Conservation (phyloP, 139 green algal species). For the Micractinium sp. region DNA sequence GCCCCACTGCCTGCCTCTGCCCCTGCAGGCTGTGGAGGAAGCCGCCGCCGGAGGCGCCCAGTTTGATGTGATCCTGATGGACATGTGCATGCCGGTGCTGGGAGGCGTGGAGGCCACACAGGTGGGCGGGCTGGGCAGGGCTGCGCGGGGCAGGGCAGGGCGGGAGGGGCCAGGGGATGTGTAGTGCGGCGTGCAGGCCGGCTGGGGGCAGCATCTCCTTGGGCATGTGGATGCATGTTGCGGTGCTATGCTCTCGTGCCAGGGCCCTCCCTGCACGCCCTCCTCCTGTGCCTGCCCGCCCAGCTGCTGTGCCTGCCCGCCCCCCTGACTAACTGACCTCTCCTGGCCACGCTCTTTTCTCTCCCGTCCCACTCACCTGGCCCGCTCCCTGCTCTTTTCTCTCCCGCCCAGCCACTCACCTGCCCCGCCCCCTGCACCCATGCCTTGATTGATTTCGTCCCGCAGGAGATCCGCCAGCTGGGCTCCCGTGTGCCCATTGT, state of each 20-base stretch:
- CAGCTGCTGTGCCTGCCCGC: neutral
- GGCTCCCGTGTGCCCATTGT: slow-evolving; percentile 81
- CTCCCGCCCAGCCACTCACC: no score
- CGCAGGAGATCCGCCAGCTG: slow-evolving; percentile 60
- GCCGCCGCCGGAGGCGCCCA: neutral
- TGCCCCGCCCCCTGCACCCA: neutral
- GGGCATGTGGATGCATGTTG: no score
- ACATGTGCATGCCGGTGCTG: slow-evolving; percentile 95
- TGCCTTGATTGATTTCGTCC: neutral
- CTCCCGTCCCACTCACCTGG: neutral
- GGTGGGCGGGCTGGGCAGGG: slow-evolving; percentile 8
- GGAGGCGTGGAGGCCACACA: slow-evolving; percentile 83
- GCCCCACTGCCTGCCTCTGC: neutral
- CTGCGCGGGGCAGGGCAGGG: neutral
- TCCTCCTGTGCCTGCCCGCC: neutral
- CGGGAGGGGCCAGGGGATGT: neutral
- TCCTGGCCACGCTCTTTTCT: no score
- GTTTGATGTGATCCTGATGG: slow-evolving; percentile 82
- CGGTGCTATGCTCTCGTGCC: neutral
- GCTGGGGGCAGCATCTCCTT: no score
- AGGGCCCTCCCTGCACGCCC: neutral
- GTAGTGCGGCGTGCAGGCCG: neutral
- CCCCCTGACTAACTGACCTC: neutral
- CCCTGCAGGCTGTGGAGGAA: slow-evolving; percentile 46
- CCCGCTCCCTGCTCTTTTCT: neutral